Evolutionary conservation across 2,329 filamentous ascomycete species (phyloP).

Genomic region (Aspergillus felis): DNA sequence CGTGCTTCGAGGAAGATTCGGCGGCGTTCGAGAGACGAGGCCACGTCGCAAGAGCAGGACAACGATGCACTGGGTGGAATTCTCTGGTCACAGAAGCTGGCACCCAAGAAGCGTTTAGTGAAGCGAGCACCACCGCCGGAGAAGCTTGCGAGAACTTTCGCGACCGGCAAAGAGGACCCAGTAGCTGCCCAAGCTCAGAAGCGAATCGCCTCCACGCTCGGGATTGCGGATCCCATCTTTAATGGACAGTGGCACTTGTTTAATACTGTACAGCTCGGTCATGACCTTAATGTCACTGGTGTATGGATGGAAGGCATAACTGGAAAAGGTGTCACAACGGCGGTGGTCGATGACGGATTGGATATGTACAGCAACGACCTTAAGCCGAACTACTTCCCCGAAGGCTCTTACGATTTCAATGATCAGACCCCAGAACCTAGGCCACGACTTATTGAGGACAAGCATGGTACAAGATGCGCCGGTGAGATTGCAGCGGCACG

Average conservation of each 20-base stretch:
- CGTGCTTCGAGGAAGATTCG: slow-evolving; percentile 61
- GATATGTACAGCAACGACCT: slow-evolving; percentile 95
- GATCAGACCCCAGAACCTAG: slow-evolving; percentile 73
- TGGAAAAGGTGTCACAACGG: slow-evolving; percentile 81
- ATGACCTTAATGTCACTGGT: slow-evolving; percentile 95
- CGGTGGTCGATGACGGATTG: slow-evolving; percentile 92
- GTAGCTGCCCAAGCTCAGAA: slow-evolving; percentile 56
- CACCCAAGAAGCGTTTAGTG: slow-evolving; percentile 56
- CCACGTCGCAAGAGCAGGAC: slow-evolving; percentile 10
- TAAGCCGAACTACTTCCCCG: slow-evolving; percentile 87
- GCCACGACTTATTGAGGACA: slow-evolving; percentile 78
- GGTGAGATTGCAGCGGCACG: slow-evolving; percentile 89
- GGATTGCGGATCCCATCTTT: slow-evolving; percentile 87
- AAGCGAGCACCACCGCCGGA: slow-evolving; percentile 51
- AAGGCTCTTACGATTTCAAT: slow-evolving; percentile 95
- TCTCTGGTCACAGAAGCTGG: slow-evolving; percentile 75
- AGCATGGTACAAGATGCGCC: slow-evolving; percentile 88
- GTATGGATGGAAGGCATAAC: slow-evolving; percentile 90
- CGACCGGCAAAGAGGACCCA: slow-evolving; percentile 38
- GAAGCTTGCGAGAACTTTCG: slow-evolving; percentile 34
- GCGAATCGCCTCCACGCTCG: slow-evolving; percentile 61
- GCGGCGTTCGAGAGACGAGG: slow-evolving; percentile 29
- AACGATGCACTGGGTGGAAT: slow-evolving; percentile 66
- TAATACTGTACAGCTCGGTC: slow-evolving; percentile 74
- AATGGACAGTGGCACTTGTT: slow-evolving; percentile 91